Evolutionary conservation across 2,329 filamentous ascomycete species (phyloP), one percentile per base, ranked within the genome.

Genomic region (Pestalotiopsis sp.): DNA sequence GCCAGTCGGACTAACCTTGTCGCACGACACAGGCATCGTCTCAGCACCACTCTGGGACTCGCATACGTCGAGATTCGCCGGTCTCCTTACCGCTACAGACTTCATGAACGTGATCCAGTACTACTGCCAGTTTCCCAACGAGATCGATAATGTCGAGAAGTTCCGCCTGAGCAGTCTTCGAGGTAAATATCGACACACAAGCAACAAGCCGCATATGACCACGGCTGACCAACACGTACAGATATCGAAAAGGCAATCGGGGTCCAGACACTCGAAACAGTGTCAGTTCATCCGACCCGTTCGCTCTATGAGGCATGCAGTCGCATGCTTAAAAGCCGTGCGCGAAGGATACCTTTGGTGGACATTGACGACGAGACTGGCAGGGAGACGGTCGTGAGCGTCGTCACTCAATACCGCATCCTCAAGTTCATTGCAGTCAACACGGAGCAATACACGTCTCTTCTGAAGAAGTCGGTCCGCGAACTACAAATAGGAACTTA

Each of bases 41-140:
- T 99, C 96, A 38, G 96, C 96, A 66, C 96, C 96, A 65, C 85
- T 99, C 72, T 99, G 96, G 96, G 95, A 99, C 81, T 98, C 95
- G 31, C 92, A 93, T 73, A 93, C 91, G 4, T 97, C 95, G 31
- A 94, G 92, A 45, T 99, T 98, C 81, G 96, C 95, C 56, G 96
- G 96, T 52, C 89, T 99, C 63, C 87, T 99, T 73, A 99, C 96
- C 36, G 96, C 94, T 71, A 97, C 94, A 70, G 96, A 99, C 82
- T 99, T 96, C 80, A 97, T 99, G 83, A 99, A 99, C 78, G 92
- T 99, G 68, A 97, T 99, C 56, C 95, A 98, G 80, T 99, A 99
- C 82, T 98, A 99, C 85, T 98, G 94, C 86, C 95, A 98, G 81
- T 97, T 96, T 75, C 96, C 95, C 2, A 93, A 97, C 73, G 92